Evolutionary conservation across 1,139 yeast genomes (phyloP).

Genomic region (Hemisphaericaspora xylanilytica): DNA sequence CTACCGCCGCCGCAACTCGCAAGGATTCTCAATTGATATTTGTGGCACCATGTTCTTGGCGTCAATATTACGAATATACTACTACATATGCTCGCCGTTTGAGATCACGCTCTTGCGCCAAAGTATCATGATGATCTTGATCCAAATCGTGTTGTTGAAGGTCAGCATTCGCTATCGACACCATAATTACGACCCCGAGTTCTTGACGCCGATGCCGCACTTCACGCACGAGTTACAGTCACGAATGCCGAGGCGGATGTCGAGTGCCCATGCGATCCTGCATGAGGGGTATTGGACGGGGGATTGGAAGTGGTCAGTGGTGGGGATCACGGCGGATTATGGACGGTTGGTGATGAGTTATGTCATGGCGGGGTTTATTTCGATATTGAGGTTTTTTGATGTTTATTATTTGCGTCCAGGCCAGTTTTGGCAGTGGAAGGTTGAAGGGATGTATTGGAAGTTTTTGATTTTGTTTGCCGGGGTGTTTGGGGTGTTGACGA

Average conservation of each 20-base stretch:
- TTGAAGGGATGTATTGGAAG: conserved; percentile 61
- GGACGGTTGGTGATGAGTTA: conserved; percentile 11
- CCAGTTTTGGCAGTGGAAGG: conserved; percentile 85
- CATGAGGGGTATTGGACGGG: conserved; percentile 13
- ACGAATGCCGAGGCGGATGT: conserved; percentile 20
- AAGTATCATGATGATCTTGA: conserved; percentile 71
- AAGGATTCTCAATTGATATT: conserved; percentile 83
- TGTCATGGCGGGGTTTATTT: conserved; percentile 17
- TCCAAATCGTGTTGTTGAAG: conserved; percentile 63
- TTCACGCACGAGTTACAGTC: conserved; percentile 29
- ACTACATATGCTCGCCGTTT: conserved; percentile 76
- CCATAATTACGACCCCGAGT: conserved; percentile 38
- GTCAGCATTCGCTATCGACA: conserved; percentile 64
- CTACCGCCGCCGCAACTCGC: conserved; percentile 57
- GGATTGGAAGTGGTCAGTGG: conserved; percentile 4
- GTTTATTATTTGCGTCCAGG: conserved; percentile 65
- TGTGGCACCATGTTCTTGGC: conserved; percentile 90
- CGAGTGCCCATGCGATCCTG: conserved; percentile 12
- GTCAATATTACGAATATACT: conserved; percentile 67
- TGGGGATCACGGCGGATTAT: conserved; percentile 6
- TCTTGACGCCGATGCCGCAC: conserved; percentile 32
- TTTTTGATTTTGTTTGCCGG: conserved; percentile 53
- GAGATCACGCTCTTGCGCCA: conserved; percentile 75
- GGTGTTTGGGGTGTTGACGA: conserved; percentile 42
- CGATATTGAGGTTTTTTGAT: conserved; percentile 58